Evolutionary conservation across 345 rosid species (phyloP).

Genomic region (Draba incana): DNA sequence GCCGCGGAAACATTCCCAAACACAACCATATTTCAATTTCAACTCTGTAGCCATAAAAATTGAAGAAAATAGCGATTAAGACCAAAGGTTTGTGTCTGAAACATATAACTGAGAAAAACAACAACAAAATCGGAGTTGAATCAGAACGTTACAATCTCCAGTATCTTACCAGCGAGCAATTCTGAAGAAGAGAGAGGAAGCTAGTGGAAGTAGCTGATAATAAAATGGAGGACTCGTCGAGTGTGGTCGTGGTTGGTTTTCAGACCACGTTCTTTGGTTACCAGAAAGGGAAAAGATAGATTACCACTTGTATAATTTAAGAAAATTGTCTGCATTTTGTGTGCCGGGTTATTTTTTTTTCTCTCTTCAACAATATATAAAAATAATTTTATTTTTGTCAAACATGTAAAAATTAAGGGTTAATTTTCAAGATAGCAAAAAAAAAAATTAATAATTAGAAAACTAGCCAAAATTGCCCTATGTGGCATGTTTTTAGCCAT

Average conservation of each 20-base stretch:
- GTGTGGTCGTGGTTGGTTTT: conserved; percentile 1
- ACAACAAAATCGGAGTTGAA: background rate
- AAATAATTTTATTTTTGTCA: too few species aligned
- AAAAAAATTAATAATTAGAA: too few species aligned
- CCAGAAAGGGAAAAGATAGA: background rate
- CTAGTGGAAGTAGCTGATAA: conserved; percentile 27
- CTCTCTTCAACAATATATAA: too few species aligned
- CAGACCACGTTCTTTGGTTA: conserved; percentile 3
- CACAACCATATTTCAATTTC: conserved; percentile 45
- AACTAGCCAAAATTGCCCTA: too few species aligned
- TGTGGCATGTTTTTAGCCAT: too few species aligned
- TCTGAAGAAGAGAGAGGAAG: conserved; percentile 15
- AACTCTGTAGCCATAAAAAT: background rate
- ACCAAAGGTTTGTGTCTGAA: too few species aligned
- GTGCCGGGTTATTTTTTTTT: too few species aligned
- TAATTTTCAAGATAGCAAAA: too few species aligned
- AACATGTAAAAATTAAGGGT: too few species aligned
- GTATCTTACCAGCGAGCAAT: conserved; percentile 19
- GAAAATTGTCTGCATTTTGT: background rate
- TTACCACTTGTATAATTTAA: background rate
- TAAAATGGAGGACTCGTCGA: conserved; percentile 14
- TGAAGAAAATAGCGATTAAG: background rate
- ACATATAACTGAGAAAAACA: too few species aligned
- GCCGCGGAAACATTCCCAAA: conserved; percentile 62
- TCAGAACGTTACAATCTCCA: background rate